phyloP scores from a whole-genome alignment of 2,329 filamentous ascomycete genomes.

The Colletotrichum spinosum region DNA sequence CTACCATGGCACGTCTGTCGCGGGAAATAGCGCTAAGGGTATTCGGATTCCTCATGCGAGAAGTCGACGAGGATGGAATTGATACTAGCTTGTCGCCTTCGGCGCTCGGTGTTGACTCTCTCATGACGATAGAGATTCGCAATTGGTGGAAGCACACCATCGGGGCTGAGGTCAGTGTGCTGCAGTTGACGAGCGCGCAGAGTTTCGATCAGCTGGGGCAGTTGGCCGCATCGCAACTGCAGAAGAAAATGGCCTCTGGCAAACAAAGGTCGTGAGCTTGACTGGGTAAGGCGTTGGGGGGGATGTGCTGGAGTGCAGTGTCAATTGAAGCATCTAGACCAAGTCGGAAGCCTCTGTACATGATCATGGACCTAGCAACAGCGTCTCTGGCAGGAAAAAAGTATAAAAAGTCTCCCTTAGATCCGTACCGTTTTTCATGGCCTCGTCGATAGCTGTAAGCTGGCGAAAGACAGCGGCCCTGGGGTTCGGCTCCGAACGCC shows the following conservation, averaged over 20 bases:
- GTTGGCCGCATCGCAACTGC: conserved; percentile 9
- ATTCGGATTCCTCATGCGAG: conserved; percentile 11
- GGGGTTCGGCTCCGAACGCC: too few relatives aligned
- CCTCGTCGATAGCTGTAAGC: too few relatives aligned
- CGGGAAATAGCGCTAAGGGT: conserved; percentile 3
- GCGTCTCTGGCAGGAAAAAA: too few relatives aligned
- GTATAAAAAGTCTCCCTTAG: too few relatives aligned
- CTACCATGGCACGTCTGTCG: neutral
- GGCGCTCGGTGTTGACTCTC: conserved; percentile 30
- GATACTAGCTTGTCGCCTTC: conserved; percentile 22
- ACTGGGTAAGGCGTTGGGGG: neutral
- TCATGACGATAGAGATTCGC: conserved; percentile 36
- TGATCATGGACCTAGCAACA: too few relatives aligned
- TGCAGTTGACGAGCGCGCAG: conserved; percentile 20
- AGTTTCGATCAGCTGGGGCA: conserved; percentile 25
- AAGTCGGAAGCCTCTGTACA: too few relatives aligned
- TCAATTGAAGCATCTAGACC: too few relatives aligned
- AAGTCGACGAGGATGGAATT: conserved; percentile 4
- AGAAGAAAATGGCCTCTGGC: neutral
- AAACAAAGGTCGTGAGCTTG: neutral
- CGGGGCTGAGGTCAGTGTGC: conserved; percentile 15
- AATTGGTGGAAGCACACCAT: conserved; percentile 33
- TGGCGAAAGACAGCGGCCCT: too few relatives aligned
- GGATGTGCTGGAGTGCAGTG: too few relatives aligned
- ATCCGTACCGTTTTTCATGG: too few relatives aligned